These are phyloP conservation scores for Fusarium hainanense DNA, from an alignment of 2,329 filamentous ascomycete species.

Conservation along the genomic window DNA sequence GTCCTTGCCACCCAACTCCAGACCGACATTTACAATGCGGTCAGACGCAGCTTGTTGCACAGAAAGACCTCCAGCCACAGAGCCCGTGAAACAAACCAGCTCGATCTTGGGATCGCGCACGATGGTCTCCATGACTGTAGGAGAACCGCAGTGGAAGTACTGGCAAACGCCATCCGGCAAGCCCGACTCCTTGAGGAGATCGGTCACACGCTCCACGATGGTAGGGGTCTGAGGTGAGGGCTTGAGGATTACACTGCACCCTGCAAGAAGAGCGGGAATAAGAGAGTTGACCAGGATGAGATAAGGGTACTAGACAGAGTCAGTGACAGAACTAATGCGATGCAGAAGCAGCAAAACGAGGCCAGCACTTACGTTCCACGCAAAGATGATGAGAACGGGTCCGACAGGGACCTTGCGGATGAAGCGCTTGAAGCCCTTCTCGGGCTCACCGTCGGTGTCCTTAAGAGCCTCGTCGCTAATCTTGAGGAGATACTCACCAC, in stretches of 20 bases:
- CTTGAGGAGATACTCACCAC: conserved; percentile 86
- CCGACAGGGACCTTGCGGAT: conserved; percentile 90
- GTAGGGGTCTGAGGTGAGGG: conserved; percentile 96
- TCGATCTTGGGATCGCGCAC: conserved; percentile 81
- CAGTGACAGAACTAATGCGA: conserved; percentile 7
- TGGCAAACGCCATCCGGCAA: conserved; percentile 87
- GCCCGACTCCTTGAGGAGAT: conserved; percentile 82
- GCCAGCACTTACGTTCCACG: conserved; percentile 83
- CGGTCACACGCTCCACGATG: conserved; percentile 83
- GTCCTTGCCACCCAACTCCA: conserved; percentile 95
- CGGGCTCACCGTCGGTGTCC: conserved; percentile 83
- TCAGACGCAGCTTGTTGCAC: conserved; percentile 88
- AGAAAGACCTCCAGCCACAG: conserved; percentile 85
- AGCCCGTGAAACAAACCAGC: conserved; percentile 92
- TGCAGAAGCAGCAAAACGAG: background rate
- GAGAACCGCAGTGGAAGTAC: conserved; percentile 90
- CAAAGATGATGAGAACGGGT: conserved; percentile 88
- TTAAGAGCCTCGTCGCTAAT: conserved; percentile 82
- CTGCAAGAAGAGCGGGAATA: conserved; percentile 88
- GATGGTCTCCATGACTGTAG: conserved; percentile 79
- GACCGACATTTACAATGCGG: conserved; percentile 84
- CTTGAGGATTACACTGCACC: conserved; percentile 93
- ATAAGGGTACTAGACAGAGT: conserved; percentile 80
- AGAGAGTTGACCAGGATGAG: conserved; percentile 92
- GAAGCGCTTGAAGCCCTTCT: conserved; percentile 90